phyloP scores from a whole-genome alignment of 768 basidiomycete species.

The Pulveroboletus frians region DNA sequence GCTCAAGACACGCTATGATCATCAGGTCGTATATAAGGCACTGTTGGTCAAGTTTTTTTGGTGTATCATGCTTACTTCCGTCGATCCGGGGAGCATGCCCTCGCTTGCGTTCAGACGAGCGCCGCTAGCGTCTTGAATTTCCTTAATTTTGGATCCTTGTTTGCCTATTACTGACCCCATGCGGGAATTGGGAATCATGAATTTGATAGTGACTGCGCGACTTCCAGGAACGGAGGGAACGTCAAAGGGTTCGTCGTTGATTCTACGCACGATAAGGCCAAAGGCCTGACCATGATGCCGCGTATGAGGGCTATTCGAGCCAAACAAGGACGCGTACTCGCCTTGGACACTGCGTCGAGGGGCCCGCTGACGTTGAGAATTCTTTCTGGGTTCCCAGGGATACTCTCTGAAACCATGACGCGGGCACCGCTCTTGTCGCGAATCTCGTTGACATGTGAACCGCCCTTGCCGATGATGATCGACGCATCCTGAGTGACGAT shows the following conservation, averaged over 20 bases:
- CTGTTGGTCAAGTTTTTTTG: background rate
- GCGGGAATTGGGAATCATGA: slow-evolving; percentile 98
- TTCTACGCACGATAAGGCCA: slow-evolving; percentile 95
- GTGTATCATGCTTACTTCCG: slow-evolving; percentile 62
- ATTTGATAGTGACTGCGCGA: slow-evolving; percentile 98
- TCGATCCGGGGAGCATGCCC: slow-evolving; percentile 98
- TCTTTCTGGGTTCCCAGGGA: slow-evolving; percentile 98
- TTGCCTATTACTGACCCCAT: slow-evolving; percentile 99
- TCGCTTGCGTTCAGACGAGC: slow-evolving; percentile 95
- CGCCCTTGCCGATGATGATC: slow-evolving; percentile 96
- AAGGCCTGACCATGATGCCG: slow-evolving; percentile 63
- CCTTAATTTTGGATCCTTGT: slow-evolving; percentile 96
- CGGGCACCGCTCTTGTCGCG: slow-evolving; percentile 95
- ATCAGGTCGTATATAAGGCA: slow-evolving; percentile 14
- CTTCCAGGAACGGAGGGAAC: slow-evolving; percentile 96
- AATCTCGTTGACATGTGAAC: slow-evolving; percentile 97
- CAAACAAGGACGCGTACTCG: slow-evolving; percentile 29
- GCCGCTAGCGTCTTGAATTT: slow-evolving; percentile 98
- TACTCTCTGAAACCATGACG: slow-evolving; percentile 97
- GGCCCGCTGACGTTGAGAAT: slow-evolving; percentile 96
- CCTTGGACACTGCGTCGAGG: slow-evolving; percentile 98
- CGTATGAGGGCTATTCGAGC: background rate
- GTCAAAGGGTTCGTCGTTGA: slow-evolving; percentile 99
- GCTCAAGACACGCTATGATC: slow-evolving; percentile 82
- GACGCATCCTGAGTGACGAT: slow-evolving; percentile 99